phyloP scores from a whole-genome alignment of 805 yeast species.

The Komagataella pastoris region DNA sequence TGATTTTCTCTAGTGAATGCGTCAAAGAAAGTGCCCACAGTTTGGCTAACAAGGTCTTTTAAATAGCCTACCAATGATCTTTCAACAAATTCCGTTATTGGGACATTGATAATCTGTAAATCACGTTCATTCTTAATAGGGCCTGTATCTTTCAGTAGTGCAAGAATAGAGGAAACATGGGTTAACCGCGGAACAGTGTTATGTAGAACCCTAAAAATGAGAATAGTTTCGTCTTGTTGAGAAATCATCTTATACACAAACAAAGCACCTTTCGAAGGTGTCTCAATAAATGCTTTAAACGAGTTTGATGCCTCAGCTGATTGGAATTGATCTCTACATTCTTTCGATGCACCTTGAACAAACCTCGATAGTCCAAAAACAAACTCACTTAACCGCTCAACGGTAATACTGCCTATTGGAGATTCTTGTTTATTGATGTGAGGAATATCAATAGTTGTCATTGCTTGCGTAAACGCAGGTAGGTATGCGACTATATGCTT shows the following conservation, averaged over 20 bases:
- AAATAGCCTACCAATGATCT: background rate
- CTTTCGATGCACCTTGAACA: background rate
- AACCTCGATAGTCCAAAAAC: background rate
- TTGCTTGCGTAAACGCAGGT: background rate
- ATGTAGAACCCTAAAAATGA: background rate
- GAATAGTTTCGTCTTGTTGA: background rate
- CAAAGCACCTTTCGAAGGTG: background rate
- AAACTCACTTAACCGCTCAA: background rate
- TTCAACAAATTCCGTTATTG: background rate
- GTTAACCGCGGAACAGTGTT: background rate
- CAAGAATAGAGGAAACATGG: background rate
- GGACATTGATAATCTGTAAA: background rate
- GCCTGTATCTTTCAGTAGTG: background rate
- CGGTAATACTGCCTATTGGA: background rate
- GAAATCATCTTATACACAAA: no score
- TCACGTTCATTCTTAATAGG: background rate
- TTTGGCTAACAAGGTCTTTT: background rate
- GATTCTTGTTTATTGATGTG: background rate
- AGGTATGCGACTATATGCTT: background rate
- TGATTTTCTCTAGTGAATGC: background rate
- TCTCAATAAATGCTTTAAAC: background rate
- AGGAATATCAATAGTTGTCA: background rate
- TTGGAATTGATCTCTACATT: background rate
- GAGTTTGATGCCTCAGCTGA: background rate
- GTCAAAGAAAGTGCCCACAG: background rate